Evolutionary conservation across 495 filamentous ascomycete genomes (phyloP).

Genomic region (Penicillium lividum): DNA sequence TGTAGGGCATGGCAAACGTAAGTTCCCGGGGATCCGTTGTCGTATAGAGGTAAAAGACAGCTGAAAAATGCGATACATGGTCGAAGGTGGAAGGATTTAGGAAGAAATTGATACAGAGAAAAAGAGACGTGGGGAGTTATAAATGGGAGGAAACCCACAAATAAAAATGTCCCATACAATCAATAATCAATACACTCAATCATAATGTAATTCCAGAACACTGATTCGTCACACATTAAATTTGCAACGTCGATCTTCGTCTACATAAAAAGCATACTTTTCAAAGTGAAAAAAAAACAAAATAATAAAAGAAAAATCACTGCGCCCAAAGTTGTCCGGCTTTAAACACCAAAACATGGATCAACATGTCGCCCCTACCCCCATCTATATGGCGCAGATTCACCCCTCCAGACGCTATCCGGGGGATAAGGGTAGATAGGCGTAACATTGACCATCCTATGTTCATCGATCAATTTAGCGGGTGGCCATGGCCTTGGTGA

Average conservation of each 20-base stretch:
- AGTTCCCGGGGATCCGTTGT: neutral
- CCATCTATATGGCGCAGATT: constrained; percentile 29
- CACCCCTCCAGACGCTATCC: constrained; percentile 16
- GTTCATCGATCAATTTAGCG: constrained; percentile 57
- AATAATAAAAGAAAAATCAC: constrained; percentile 24
- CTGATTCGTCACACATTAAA: constrained; percentile 42
- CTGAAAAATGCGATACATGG: neutral
- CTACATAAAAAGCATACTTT: constrained; percentile 41
- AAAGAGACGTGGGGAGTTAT: no score
- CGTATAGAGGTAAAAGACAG: neutral
- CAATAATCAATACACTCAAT: neutral
- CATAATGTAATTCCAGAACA: constrained; percentile 7
- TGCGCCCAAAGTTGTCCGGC: constrained; percentile 35
- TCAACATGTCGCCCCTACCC: constrained; percentile 21
- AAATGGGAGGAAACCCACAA: no score
- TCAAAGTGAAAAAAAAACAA: constrained; percentile 22
- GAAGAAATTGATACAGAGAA: neutral
- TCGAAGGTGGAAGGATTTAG: neutral
- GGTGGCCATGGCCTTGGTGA: constrained; percentile 95
- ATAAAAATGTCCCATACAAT: no score
- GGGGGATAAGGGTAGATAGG: constrained; percentile 10
- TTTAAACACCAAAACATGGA: constrained; percentile 32
- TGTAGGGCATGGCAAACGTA: neutral
- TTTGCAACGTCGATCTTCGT: constrained; percentile 39
- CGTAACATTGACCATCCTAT: constrained; percentile 28